Base-by-base conservation (phyloP, 805 yeast species). In the Wickerhamiella dianesei region DNA sequence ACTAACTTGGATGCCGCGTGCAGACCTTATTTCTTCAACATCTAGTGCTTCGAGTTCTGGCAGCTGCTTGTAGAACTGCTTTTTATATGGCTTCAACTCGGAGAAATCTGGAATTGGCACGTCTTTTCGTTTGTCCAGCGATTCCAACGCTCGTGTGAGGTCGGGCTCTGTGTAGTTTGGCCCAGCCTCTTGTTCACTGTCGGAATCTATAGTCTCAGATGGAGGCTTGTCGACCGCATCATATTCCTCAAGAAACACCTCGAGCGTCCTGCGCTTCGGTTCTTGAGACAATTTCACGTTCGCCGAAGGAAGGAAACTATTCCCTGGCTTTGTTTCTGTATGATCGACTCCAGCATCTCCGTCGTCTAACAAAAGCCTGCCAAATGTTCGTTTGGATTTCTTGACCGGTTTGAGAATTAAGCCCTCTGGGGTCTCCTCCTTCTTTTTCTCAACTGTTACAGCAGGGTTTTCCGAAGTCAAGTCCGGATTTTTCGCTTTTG, bases 1-100 rank as follows among this genome's bases (percentile, higher is more conserved):
- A 43, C 74, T 74, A 29, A 86, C 78, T n/a, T 81, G 80, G 50
- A 52, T 41, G 3, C 79, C 87, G 40, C 77, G 57, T 42, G 64
- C 64, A 14, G 71, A 54, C 42, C 92, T 62, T 4, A 80, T 56
- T 4, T 68, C 70, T 1, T 70, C 70, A 1, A 80, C 77, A 44
- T 83, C 87, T 36, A 72, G 76, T 0, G 64, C 66, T 0, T 77
- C 25, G 2, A 25, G n/a, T 3, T 37, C 43, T 4, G 41, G 41
- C 21, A 19, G 41, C 18, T 39, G 41, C 5, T 20, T 17, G 25
- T 39, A 39, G 16, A 39, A 19, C 8, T 5, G 22, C 25, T 18
- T 19, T 6, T 21, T 39, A 19, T 19, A 39, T 5, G 41, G 41
- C 9, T 64, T 46, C 82, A 59, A 0, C 60, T 53, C 12, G 9